Evolutionary conservation across 2,329 filamentous ascomycete species (phyloP), one percentile per base, ranked within the genome.

Genomic region (Alternaria incomplexa): DNA sequence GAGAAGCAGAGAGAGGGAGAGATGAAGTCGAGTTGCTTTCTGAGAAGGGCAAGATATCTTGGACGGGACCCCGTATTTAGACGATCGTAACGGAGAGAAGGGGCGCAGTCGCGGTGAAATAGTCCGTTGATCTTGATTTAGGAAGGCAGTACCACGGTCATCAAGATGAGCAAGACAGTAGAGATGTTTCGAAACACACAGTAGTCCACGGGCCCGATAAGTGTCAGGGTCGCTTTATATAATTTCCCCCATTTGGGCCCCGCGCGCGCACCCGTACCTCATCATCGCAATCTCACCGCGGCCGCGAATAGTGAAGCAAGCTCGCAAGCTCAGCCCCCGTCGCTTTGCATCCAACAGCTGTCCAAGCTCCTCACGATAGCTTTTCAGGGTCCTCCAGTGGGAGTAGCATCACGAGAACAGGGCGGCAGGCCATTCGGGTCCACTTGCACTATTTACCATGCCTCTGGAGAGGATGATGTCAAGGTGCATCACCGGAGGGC

Each of bases 291-390:
- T 56, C 53, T 56, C 53, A 56, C 53, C 53, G 30, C 26, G 51
- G 43, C 67, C 63, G 58, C 62, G 52, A 63, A 62, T 63, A 61
- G 58, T 63, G 63, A 61, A 46, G 43, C 53, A 56, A 46, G 40
- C 53, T 56, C 55, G 61, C 52, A 52, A 51, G 65, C 65, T 52
- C 63, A 66, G 65, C 63, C 65, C 61, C 65, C 43, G 26, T 46
- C 53, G 36, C 36, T 40, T 40, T 30, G 43, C 53, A 32, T 22
- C 28, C 30, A 60, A 36, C 46, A 59, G 52, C 48, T 47, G 40
- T 23, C 46, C 50, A 13, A 61, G 58, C 58, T 22, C 58, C 48
- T 56, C 58, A 61, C 52, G 52, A 43, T 56, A 32, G 51, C 28
- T 32, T 40, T 28, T 36, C 44, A 28, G 44, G 50, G 50, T 23